Base-by-base conservation (phyloP, 2,329 filamentous ascomycete genomes). In the Exophiala viscosa region DNA sequence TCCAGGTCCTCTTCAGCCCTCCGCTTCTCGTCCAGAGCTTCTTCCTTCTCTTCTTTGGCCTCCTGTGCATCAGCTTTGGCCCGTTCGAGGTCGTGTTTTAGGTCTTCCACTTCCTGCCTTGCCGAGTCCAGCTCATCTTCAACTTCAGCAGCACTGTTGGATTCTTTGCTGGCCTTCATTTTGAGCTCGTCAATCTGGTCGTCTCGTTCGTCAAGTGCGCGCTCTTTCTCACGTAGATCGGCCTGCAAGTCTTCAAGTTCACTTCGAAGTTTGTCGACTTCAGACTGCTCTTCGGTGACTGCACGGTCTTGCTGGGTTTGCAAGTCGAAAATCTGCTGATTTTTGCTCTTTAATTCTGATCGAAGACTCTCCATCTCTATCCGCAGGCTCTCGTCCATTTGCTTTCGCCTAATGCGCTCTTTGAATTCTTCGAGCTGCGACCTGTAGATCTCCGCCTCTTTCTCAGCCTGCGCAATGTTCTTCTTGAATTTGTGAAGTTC, bases 401-500 rank as follows among this genome's bases (percentile, higher is more conserved):
- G 84, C 64, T 86, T 87, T 63, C 82, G 82, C 70, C 89, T 90
- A 48, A 89, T 80, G 64, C 87, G 88, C 55, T 95, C 87, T 58
- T 91, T 87, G 55, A 95, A 82, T 58, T 95, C 88, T 50, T 85
- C 73, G 60, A 96, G 83, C 67, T 96, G 88, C 62, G 87, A 78
- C 48, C 87, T 83, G 68, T 95, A 96, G 53, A 80, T 79, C 66
- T 96, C 91, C 2, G 97, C 78, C 55, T 96, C 90, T 60, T 84
- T 85, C 73, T 97, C 91, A 3, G 92, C 91, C 17, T 84, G 81
- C 15, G 82, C 82, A 9, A 99, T 76, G 36, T 86, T 86, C 68
- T 96, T 97, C 67, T 88, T 88, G 73, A 92, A 93, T 60, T 85
- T 84, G 61, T 87, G 83, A 14, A 99, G 78, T 63, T 99, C 93